A percentile compares a stretch with the other conserved stretches of the same genome.
phyloP scores from a whole-genome alignment of 805 yeast genomes.

The Candida maesae region DNA sequence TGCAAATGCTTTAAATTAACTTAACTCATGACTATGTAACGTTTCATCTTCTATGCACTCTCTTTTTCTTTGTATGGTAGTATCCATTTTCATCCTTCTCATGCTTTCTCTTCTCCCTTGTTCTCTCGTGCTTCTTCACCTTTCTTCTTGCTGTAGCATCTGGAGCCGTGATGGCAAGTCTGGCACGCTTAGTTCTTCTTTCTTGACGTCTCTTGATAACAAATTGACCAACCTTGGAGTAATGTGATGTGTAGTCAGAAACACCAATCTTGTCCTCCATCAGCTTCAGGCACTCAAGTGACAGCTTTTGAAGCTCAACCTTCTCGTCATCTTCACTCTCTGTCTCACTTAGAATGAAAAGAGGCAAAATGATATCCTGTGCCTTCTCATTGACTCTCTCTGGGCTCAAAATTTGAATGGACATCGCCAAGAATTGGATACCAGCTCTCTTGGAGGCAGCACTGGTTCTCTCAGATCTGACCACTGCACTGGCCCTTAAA shows the following conservation, averaged over 20 bases:
- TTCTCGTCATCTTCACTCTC: conserved; percentile 43
- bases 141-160: conserved; percentile 77
- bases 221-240: conserved; percentile 57
- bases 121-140: conserved; percentile 68
- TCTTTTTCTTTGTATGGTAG: conserved; percentile 60
- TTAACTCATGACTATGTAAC: neutral
- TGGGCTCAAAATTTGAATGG: conserved; percentile 45
- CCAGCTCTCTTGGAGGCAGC: conserved; percentile 59
- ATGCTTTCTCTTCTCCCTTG: conserved; percentile 72
- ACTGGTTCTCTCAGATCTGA: conserved; percentile 63
- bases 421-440: conserved; percentile 67
- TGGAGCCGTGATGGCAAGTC: conserved; percentile 73
- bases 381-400: conserved; percentile 41
- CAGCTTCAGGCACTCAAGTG: conserved; percentile 64
- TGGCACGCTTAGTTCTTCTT: conserved; percentile 71
- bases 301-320: conserved; percentile 47
- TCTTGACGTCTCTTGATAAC: conserved; percentile 67
- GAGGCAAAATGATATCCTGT: conserved; percentile 49
- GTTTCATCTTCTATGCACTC: conserved; percentile 11
- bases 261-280: conserved; percentile 69
- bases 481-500: conserved; percentile 53
- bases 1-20: too few relatives aligned
- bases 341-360: conserved; percentile 45
- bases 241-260: conserved; percentile 58
- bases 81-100: conserved; percentile 74